phyloP scores from a whole-genome alignment of 768 basidiomycete genomes.

The Multifurca ochricompacta region DNA sequence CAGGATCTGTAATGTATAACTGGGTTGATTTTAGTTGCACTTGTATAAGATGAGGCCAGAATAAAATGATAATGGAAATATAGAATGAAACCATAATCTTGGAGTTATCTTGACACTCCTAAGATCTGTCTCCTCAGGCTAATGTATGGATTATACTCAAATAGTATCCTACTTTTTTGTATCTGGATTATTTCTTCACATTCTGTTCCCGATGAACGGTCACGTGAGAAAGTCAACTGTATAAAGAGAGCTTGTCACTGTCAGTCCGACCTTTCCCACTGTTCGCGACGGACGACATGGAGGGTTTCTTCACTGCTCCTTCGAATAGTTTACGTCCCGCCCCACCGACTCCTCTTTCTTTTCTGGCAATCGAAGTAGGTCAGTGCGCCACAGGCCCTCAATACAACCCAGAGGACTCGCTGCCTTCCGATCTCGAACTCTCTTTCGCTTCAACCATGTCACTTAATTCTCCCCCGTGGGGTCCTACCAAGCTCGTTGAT shows the following conservation, averaged over 20 bases:
- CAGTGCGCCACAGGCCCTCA: conserved; percentile 33
- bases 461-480: conserved; percentile 58
- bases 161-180: too few species aligned
- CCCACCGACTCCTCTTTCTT: conserved; percentile 35
- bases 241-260: conserved; percentile 7
- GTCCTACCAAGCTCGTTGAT: conserved; percentile 37
- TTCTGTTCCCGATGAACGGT: too few species aligned
- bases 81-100: too few species aligned
- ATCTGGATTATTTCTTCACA: too few species aligned
- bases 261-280: not conserved
- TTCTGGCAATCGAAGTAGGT: conserved; percentile 42
- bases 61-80: too few species aligned
- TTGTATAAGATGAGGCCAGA: too few species aligned
- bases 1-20: too few species aligned
- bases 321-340: conserved; percentile 32
- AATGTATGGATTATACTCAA: too few species aligned
- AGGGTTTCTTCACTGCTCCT: conserved; percentile 40
- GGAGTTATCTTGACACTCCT: too few species aligned
- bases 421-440: conserved; percentile 70
- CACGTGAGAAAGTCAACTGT: conserved; percentile 21
- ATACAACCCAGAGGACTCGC: conserved; percentile 56
- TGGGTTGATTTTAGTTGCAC: too few species aligned
- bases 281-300: conserved; percentile 36
- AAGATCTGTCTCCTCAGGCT: too few species aligned
- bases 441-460: conserved; percentile 83